Conservation (phyloP, 345 rosid species). For the Ailanthus altissimus region DNA sequence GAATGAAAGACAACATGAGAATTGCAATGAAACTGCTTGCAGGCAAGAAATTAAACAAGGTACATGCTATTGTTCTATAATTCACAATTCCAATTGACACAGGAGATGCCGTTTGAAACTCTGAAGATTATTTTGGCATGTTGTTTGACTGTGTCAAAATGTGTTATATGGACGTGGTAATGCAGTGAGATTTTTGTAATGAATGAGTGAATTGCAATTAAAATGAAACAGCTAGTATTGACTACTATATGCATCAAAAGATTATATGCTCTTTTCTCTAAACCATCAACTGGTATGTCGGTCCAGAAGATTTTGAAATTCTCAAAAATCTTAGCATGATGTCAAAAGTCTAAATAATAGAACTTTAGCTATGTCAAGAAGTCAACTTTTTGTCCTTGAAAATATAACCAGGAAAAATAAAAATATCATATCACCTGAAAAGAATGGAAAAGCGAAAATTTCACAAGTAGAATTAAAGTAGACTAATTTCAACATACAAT, state of each 20-base stretch:
- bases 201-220: too few relatives aligned
- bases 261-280: not conserved
- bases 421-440: too few relatives aligned
- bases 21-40: not conserved
- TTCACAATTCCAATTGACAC: not conserved
- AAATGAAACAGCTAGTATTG: too few relatives aligned
- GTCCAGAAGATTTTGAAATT: not conserved
- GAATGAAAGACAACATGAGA: slow-evolving; percentile 23
- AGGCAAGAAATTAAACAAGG: not conserved
- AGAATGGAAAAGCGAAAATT: too few relatives aligned
- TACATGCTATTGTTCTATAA: not conserved
- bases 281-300: not conserved
- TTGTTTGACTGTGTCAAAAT: not conserved
- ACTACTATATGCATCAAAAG: not conserved
- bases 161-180: not conserved
- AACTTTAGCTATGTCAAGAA: not conserved
- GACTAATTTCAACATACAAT: not conserved
- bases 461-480: not conserved
- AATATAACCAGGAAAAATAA: too few relatives aligned
- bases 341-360: not conserved
- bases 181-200: not conserved
- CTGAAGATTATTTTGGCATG: not conserved
- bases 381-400: not conserved
- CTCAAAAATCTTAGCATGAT: not conserved
- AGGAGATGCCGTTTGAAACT: not conserved